Conservation (phyloP, 176 grass and related monocot genomes). For the Urochloa ruziziensis region DNA sequence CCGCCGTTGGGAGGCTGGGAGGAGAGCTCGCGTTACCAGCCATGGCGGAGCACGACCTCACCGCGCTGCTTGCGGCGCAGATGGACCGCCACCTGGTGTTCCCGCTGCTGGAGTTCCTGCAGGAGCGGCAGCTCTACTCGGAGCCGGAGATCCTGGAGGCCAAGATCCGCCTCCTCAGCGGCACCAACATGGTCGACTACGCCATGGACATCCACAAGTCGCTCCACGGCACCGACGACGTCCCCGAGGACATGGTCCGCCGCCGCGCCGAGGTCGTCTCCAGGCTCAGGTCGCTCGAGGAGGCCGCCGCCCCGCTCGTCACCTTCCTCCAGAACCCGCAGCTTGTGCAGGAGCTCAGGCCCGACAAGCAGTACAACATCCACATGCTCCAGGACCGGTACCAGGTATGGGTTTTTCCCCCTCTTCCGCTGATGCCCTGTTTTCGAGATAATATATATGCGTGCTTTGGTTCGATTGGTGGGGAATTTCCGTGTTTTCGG, state of each 20-base stretch:
- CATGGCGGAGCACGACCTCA: constrained; percentile 32
- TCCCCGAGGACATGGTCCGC: constrained; percentile 70
- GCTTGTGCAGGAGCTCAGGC: constrained; percentile 78
- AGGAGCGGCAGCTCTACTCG: constrained; percentile 69
- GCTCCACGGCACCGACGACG: constrained; percentile 76
- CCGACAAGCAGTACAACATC: constrained; percentile 86
- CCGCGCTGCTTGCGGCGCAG: constrained; percentile 23
- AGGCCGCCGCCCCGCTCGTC: constrained; percentile 61
- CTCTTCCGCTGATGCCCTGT: background rate
- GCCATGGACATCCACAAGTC: constrained; percentile 98
- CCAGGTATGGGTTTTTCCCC: constrained; percentile 29
- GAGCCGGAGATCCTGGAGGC: constrained; percentile 75
- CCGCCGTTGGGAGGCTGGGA: background rate
- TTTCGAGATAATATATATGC: background rate
- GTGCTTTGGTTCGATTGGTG: background rate
- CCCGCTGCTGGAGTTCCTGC: constrained; percentile 83
- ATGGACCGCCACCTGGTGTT: constrained; percentile 71
- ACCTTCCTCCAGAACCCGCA: constrained; percentile 66
- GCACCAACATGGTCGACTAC: constrained; percentile 98
- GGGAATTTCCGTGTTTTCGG: background rate
- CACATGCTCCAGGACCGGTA: constrained; percentile 80
- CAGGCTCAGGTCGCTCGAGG: constrained; percentile 67
- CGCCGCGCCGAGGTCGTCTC: constrained; percentile 80
- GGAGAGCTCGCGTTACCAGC: background rate
- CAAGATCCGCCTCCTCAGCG: constrained; percentile 85